These are phyloP conservation scores for Cyberlindnera maritima DNA, from an alignment of 805 yeast genomes.

Conservation along the genomic window DNA sequence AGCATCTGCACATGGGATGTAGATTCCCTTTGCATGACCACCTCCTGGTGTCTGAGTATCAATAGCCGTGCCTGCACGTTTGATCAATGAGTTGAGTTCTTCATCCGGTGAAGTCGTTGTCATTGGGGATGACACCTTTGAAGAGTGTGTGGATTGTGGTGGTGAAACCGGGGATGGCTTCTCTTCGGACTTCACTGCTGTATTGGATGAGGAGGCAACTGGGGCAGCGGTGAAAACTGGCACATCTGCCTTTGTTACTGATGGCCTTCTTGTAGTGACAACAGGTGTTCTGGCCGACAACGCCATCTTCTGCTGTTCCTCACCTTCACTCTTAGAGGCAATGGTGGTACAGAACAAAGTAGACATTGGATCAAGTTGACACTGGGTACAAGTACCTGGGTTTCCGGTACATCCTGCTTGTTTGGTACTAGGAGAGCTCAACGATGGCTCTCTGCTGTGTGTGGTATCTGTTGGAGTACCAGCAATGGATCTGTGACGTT, in stretches of 20 bases:
- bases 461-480: constrained; percentile 19
- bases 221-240: not conserved
- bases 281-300: constrained; percentile 6
- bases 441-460: constrained; percentile 2
- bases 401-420: constrained; percentile 69
- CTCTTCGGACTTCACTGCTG: constrained; percentile 6
- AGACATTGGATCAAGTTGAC: constrained; percentile 84
- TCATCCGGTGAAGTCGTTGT: constrained; percentile 20
- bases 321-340: constrained; percentile 44
- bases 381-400: constrained; percentile 83
- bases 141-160: constrained; percentile 25
- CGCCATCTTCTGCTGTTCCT: constrained; percentile 11
- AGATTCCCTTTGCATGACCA: constrained; percentile 40
- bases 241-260: not conserved
- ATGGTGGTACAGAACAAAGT: constrained; percentile 86
- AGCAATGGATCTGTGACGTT: constrained; percentile 31
- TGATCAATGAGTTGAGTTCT: constrained; percentile 24
- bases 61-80: constrained; percentile 8
- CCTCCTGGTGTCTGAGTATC: constrained; percentile 14
- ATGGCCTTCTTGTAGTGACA: constrained; percentile 5
- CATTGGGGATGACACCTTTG: constrained; percentile 29
- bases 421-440: constrained; percentile 1
- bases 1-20: constrained; percentile 87
- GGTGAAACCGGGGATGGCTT: constrained; percentile 29
- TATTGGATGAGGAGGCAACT: not conserved